Conservation (phyloP, 2,329 filamentous ascomycete species). For the Chrysoporthe austroafricana region DNA sequence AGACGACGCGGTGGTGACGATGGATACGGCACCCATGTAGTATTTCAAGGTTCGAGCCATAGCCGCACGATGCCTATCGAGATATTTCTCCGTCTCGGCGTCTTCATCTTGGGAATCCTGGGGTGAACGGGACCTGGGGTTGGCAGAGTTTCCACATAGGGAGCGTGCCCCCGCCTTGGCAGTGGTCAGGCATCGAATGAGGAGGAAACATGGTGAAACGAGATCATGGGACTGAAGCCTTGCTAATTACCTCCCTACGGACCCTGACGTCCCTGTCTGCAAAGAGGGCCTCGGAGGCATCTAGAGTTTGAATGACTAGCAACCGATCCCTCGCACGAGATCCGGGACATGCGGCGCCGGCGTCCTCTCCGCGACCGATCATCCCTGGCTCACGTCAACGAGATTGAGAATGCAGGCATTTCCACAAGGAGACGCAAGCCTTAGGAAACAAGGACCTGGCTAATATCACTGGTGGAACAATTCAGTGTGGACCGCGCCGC, state of each 20-base stretch:
- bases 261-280: too few relatives aligned
- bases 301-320: too few relatives aligned
- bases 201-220: not conserved
- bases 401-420: too few relatives aligned
- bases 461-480: constrained; percentile 3
- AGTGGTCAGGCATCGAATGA: not conserved
- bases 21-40: not conserved
- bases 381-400: too few relatives aligned
- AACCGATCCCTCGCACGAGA: too few relatives aligned
- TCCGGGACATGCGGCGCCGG: too few relatives aligned
- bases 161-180: not conserved
- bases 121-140: not conserved
- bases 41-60: not conserved
- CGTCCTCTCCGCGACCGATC: too few relatives aligned
- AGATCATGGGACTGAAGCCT: not conserved
- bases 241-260: not conserved
- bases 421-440: not conserved
- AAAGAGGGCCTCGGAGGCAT: too few relatives aligned
- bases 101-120: not conserved
- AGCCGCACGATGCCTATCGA: not conserved
- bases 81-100: constrained; percentile 2
- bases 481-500: not conserved
- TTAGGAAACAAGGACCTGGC: not conserved
- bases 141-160: not conserved
- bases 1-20: not conserved